Percentiles rank a stretch among this genome's conserved stretches.
Evolutionary conservation across 2,329 filamentous ascomycete genomes (phyloP).

Genomic region (Ascochyta koolunga): DNA sequence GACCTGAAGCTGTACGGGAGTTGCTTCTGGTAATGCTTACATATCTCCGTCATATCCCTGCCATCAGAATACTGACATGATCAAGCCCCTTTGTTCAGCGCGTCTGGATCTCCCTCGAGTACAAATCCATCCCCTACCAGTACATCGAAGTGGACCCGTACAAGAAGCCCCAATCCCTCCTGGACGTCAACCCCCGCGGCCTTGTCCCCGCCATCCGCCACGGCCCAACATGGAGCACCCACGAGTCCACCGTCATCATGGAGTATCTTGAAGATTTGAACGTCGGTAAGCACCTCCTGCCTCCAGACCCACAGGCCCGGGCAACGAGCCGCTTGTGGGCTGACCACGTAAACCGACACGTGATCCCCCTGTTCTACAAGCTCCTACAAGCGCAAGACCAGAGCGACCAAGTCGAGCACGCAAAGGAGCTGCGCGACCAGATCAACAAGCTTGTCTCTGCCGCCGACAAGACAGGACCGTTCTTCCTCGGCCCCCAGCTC

Average conservation of each 20-base stretch:
- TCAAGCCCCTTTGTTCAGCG: constrained; percentile 80
- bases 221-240: constrained; percentile 76
- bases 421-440: constrained; percentile 67
- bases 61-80: constrained; percentile 4
- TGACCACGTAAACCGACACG: constrained; percentile 78
- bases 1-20: constrained; percentile 80
- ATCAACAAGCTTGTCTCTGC: constrained; percentile 67
- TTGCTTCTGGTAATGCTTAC: constrained; percentile 79
- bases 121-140: constrained; percentile 79
- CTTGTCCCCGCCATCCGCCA: constrained; percentile 78
- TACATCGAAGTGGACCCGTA: constrained; percentile 87
- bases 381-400: constrained; percentile 70
- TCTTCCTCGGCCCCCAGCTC: constrained; percentile 66
- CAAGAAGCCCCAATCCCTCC: constrained; percentile 70
- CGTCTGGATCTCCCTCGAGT: constrained; percentile 86
- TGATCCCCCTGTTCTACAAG: constrained; percentile 78
- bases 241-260: constrained; percentile 80
- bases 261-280: constrained; percentile 87
- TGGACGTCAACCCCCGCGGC: constrained; percentile 77
- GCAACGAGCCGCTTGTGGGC: constrained; percentile 81
- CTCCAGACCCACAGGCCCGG: constrained; percentile 68
- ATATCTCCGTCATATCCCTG: constrained; percentile 16
- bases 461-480: constrained; percentile 67
- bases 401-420: constrained; percentile 63
- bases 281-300: constrained; percentile 66